Evolutionary conservation across 345 rosid species (phyloP).

Genomic region (Salix exigua): DNA sequence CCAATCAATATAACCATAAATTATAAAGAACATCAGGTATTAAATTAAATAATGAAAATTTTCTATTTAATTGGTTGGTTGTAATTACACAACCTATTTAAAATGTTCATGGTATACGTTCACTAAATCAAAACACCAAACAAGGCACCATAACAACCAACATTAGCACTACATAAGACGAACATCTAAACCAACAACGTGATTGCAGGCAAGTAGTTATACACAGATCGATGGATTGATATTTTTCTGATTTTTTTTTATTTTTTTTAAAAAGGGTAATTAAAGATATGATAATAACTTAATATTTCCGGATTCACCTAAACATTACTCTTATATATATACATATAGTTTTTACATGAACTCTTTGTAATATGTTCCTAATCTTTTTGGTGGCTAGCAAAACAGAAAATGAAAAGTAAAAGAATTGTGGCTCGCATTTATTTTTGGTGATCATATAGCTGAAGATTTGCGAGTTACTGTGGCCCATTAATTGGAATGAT

Average conservation of each 20-base stretch:
- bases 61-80: too few species aligned
- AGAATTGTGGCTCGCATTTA: not conserved
- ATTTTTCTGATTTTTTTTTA: too few species aligned
- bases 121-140: not conserved
- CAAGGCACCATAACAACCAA: conserved; percentile 1
- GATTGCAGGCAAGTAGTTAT: conserved; percentile 13
- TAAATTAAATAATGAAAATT: too few species aligned
- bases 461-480: not conserved
- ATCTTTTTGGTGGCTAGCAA: not conserved
- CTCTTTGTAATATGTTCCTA: not conserved
- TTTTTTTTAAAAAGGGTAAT: too few species aligned
- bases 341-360: not conserved
- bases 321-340: not conserved
- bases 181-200: conserved; percentile 7
- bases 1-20: too few species aligned
- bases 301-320: too few species aligned
- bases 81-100: too few species aligned
- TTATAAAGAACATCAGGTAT: too few species aligned
- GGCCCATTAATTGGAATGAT: not conserved
- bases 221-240: too few species aligned
- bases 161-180: not conserved
- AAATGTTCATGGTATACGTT: not conserved
- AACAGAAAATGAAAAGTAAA: not conserved
- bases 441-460: not conserved
- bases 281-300: too few species aligned